These are phyloP conservation scores for Russula virescens DNA, from an alignment of 768 basidiomycete species.

Conservation along the genomic window DNA sequence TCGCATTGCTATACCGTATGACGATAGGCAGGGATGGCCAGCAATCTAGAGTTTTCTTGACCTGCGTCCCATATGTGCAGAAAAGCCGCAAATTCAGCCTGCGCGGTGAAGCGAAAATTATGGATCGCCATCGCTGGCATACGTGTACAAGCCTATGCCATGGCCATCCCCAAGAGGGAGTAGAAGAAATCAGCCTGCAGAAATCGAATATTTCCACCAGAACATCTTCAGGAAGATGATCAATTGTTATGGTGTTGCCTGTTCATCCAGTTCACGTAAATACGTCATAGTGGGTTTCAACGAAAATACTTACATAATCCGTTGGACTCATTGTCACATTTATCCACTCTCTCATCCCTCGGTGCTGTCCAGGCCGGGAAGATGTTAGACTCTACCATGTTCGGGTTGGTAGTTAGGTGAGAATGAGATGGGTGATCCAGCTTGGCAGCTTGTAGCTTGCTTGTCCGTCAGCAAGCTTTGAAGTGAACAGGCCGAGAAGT, in stretches of 20 bases:
- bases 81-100: conserved; percentile 5
- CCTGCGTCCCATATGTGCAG: conserved; percentile 2
- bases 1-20: neutral
- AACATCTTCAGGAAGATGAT: conserved; percentile 4
- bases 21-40: neutral
- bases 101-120: conserved; percentile 1
- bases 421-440: too few relatives aligned
- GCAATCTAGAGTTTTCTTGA: neutral
- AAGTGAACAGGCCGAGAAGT: too few relatives aligned
- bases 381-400: too few relatives aligned
- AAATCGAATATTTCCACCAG: conserved; percentile 5
- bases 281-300: neutral
- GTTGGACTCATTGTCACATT: too few relatives aligned
- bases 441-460: too few relatives aligned
- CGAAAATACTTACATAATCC: neutral
- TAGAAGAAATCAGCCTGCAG: neutral
- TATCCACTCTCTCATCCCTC: too few relatives aligned
- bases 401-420: too few relatives aligned
- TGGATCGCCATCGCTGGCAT: neutral
- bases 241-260: neutral
- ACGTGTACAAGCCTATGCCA: conserved; percentile 4
- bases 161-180: neutral
- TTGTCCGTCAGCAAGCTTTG: too few relatives aligned
- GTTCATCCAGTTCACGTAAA: neutral
- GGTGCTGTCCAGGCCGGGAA: too few relatives aligned